Base-by-base conservation (phyloP, 352 stramenopile species). In the Elongisporangium prolatum region DNA sequence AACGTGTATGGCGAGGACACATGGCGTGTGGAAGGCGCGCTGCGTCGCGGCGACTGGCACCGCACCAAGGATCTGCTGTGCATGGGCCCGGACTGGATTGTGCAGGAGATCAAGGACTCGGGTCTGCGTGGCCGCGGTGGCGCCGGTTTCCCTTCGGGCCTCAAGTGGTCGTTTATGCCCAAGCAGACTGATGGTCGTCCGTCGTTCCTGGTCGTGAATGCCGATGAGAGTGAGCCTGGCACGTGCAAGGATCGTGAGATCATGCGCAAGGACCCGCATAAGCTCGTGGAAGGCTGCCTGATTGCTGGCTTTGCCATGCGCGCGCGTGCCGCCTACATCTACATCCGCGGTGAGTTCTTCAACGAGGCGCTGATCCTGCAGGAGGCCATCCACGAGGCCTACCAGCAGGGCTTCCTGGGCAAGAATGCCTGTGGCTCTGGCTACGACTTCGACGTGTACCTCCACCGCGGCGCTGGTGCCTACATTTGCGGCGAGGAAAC, bases 131-230 rank as follows among this genome's bases (percentile, higher is more conserved):
- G 98, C 63, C 93, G 98, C 50, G 98, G 98, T 49, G 98, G 98
- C 44, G 98, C 98, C 48, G 98, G 97, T 6, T 99, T 99, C 74
- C 98, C 98, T 10, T 99, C 95, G 0, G 98, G 98, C 14, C 83
- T 99, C 50, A 99, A 99, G 88, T 99, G 98, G 98, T 98, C 84
- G 53, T 99, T 99, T 82, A 99, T 99, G 98, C 98, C 98, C 67
- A 99, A 99, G 88, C 72, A 94, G 65, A 97, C 85, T n/a, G 97
- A 99, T 73, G 98, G 98, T 21, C 88, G 98, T 53, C 98, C 98
- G n/a, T 97, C 79, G 38, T 99, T 99, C 78, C 81, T 99, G n/a
- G 96, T 99, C 20, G 97, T 99, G 20, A 99, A 99, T 77, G 97
- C 97, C 55, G 98, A 99, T 73, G 98, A 99, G 82, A 97, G 80